Evolutionary conservation across 2,329 filamentous ascomycete genomes (phyloP).

Genomic region (Cytospora piceicola): DNA sequence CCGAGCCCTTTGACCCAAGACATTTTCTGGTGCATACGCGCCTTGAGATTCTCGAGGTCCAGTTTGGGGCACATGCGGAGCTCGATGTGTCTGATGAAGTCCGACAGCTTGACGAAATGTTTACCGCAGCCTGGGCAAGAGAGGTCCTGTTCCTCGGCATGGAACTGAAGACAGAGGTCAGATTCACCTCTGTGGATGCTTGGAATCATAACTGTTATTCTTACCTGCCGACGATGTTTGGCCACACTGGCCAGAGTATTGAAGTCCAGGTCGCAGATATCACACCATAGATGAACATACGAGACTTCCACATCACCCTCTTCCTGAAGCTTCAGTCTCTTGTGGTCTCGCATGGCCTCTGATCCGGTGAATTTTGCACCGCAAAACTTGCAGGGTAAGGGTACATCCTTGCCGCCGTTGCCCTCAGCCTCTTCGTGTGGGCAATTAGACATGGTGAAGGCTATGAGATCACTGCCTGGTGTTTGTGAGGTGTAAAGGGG

Average conservation of each 20-base stretch:
- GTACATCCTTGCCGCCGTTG: not conserved
- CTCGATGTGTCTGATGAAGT: slow-evolving; percentile 53
- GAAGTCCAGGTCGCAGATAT: slow-evolving; percentile 45
- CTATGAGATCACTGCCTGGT: not conserved
- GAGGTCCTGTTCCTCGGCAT: slow-evolving; percentile 47
- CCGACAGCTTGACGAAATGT: slow-evolving; percentile 43
- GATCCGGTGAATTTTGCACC: slow-evolving; percentile 27
- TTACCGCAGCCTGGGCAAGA: slow-evolving; percentile 51
- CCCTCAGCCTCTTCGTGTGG: not conserved
- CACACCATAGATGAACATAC: slow-evolving; percentile 45
- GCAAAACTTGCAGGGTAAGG: slow-evolving; percentile 29
- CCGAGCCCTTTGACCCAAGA: slow-evolving; percentile 41
- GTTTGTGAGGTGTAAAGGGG: not conserved
- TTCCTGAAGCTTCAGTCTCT: slow-evolving; percentile 38
- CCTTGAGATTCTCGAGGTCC: slow-evolving; percentile 10
- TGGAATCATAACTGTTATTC: slow-evolving; percentile 11
- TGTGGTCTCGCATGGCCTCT: slow-evolving; percentile 34
- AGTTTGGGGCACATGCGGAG: slow-evolving; percentile 45
- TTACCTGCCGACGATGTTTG: slow-evolving; percentile 44
- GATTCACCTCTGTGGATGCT: not conserved
- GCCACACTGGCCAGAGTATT: slow-evolving; percentile 38
- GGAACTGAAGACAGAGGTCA: slow-evolving; percentile 37
- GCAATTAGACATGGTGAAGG: not conserved
- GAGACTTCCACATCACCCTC: not conserved
- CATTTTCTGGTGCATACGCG: slow-evolving; percentile 38